Base-by-base conservation (phyloP, 805 yeast genomes). In the Zygoascus flipseniorum region DNA sequence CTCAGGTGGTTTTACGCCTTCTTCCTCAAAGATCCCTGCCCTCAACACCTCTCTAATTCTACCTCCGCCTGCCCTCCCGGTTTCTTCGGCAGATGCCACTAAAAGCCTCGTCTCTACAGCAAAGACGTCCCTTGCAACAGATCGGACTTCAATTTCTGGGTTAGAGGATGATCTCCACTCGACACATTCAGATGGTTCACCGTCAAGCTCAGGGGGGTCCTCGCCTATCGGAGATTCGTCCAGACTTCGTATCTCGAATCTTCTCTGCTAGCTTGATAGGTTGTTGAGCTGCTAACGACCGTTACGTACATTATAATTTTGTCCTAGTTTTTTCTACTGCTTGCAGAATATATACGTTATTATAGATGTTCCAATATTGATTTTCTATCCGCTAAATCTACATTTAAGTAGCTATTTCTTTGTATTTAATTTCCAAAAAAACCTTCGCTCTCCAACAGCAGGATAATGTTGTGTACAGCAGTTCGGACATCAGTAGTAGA, bases 361-460 rank as follows among this genome's bases (percentile, higher is more conserved):
- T 23, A 23, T 23, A 23, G 28, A 23, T 23, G 6, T 23, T 23
- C 3, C 6, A 23, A 23, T 23, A 23, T 23, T 23, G 28, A 23
- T 23, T 23, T 23, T 23, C 6, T 23, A 35, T 35, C 39, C 16
- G 39, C 39, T 35, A 35, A 35, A 35, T 35, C 39, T 5, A 35
- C 39, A 35, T 13, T 23, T 23, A 4, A 23, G 28, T 23, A 23
- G 45, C 19, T 43, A 16, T 43, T n/a, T 43, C 10, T 5, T 10
- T 26, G 32, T 8, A 13, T 10, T 51, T 65, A 69, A 56, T 67
- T 66, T 2, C 76, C 76, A 55, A 86, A 87, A 72, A 85, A 90
- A 16, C 95, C 95, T 71, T 89, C 87, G 63, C 83, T 81, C 70
- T 86, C 89, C 61, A 90, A 77, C 66, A 82, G 77, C 56, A 82